Percentiles rank a stretch among this genome's conserved stretches.
Conservation (phyloP, 768 basidiomycete genomes). For the Pluteus cervinus region DNA sequence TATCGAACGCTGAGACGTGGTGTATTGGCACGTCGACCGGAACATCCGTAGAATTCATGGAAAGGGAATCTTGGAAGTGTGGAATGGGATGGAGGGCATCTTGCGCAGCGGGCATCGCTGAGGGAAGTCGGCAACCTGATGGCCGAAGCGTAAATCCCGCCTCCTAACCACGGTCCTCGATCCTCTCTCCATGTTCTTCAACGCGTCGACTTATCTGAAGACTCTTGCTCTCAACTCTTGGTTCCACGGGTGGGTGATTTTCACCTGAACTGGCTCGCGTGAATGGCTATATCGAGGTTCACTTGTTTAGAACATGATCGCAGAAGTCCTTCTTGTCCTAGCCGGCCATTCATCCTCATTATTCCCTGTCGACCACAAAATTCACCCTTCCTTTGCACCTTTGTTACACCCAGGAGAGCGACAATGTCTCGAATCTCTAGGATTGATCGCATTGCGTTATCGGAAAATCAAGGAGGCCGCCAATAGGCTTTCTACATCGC, state of each 20-base stretch:
- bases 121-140: too few species aligned
- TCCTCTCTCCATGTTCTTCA: too few species aligned
- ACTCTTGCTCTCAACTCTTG: too few species aligned
- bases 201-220: too few species aligned
- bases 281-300: too few species aligned
- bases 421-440: constrained; percentile 77
- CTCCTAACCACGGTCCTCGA: too few species aligned
- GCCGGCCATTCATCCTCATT: constrained; percentile 85
- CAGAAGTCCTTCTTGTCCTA: constrained; percentile 82
- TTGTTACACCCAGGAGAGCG: constrained; percentile 88
- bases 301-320: constrained; percentile 54
- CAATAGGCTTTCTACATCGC: constrained; percentile 42
- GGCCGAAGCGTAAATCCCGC: too few species aligned
- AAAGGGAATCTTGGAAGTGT: too few species aligned
- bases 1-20: constrained; percentile 27
- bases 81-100: constrained; percentile 10
- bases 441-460: constrained; percentile 69
- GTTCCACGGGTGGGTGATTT: too few species aligned
- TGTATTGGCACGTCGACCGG: constrained; percentile 13
- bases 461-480: constrained; percentile 61
- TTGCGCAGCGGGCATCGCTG: too few species aligned
- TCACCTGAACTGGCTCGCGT: too few species aligned
- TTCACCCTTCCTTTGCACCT: constrained; percentile 58
- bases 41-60: constrained; percentile 3
- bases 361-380: constrained; percentile 53